phyloP scores from a whole-genome alignment of 805 yeast species.

The Wickerhamiella allomyrinae region DNA sequence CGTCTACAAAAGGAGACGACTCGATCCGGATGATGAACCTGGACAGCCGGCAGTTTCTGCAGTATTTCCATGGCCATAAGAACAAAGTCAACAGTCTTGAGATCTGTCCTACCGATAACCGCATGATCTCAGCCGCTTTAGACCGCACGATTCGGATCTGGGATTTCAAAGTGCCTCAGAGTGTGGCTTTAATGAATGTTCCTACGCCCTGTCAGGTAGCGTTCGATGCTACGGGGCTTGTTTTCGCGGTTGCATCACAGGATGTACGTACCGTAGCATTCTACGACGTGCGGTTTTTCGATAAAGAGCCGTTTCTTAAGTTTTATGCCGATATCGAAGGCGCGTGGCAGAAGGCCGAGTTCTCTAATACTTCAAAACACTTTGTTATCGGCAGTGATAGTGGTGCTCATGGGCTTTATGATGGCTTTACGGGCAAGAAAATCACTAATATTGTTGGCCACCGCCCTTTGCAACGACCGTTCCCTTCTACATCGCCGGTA shows the following conservation, averaged over 20 bases:
- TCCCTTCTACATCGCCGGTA: conserved; percentile 34
- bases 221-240: conserved; percentile 72
- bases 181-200: conserved; percentile 47
- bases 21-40: conserved; percentile 57
- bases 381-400: conserved; percentile 45
- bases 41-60: conserved; percentile 60
- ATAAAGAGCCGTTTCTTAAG: conserved; percentile 40
- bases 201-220: conserved; percentile 46
- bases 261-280: conserved; percentile 35
- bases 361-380: conserved; percentile 61
- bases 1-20: conserved; percentile 59
- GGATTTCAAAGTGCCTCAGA: conserved; percentile 62
- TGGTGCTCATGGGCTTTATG: conserved; percentile 45
- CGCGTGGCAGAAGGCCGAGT: conserved; percentile 54
- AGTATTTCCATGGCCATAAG: conserved; percentile 82
- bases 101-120: conserved; percentile 54
- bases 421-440: conserved; percentile 51
- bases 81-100: conserved; percentile 60
- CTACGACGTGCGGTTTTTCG: conserved; percentile 47
- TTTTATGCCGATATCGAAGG: conserved; percentile 28
- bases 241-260: conserved; percentile 53
- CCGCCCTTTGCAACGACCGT: conserved; percentile 29
- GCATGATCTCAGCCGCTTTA: conserved; percentile 49
- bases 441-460: conserved; percentile 37
- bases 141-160: conserved; percentile 77